Evolutionary conservation across 148 eudicot species (phyloP).

Genomic region (Spergularia marina): DNA sequence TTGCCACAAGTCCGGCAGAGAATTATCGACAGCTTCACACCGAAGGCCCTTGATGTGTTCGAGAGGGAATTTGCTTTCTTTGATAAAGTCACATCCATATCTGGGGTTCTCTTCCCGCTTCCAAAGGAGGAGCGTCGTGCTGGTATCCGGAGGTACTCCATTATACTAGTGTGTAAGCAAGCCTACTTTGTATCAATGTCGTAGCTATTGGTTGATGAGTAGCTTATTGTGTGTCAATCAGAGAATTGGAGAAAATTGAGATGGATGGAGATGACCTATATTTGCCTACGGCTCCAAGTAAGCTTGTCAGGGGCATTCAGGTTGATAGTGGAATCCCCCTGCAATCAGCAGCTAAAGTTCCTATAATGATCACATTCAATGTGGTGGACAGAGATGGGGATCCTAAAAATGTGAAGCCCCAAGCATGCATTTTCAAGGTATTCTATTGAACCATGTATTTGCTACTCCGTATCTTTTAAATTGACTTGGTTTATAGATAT

Average conservation of each 20-base stretch:
- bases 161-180: conserved; percentile 8
- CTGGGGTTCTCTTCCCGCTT: conserved; percentile 77
- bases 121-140: conserved; percentile 97
- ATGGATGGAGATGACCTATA: conserved; percentile 82
- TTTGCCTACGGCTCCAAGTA: conserved; percentile 89
- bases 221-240: conserved; percentile 23
- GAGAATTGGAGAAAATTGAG: conserved; percentile 86
- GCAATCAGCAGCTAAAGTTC: conserved; percentile 99
- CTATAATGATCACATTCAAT: conserved; percentile 96
- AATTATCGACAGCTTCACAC: conserved; percentile 78
- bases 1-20: conserved; percentile 69
- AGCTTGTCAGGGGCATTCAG: conserved; percentile 85
- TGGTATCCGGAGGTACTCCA: conserved; percentile 77
- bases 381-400: conserved; percentile 79
- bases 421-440: conserved; percentile 99
- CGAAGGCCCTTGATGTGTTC: conserved; percentile 70
- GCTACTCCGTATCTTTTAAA: neutral
- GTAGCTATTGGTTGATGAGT: conserved; percentile 13
- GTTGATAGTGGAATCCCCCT: conserved; percentile 96
- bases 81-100: conserved; percentile 93
- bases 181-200: neutral
- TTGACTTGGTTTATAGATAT: neutral
- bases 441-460: neutral
- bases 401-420: conserved; percentile 65
- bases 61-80: conserved; percentile 93